A percentile compares a stretch with the other conserved stretches of the same genome.
Conservation (phyloP, 306 rosid genomes). For the Cicer arietinum region DNA sequence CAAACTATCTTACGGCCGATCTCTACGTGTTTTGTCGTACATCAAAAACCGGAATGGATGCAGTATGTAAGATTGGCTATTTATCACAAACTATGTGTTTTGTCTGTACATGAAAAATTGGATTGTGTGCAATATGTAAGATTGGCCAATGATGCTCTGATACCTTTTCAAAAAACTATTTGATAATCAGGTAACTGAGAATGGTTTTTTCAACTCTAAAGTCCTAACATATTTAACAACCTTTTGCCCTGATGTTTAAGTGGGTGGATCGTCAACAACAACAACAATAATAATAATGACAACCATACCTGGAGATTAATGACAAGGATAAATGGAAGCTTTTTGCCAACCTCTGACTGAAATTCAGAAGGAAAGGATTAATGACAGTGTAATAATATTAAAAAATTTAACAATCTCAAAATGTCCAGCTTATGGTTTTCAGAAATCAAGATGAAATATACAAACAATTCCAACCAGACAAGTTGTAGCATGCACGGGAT, state of each 20-base stretch:
- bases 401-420: conserved; percentile 29
- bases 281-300: conserved; percentile 9
- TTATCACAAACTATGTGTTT: not conserved
- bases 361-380: conserved; percentile 52
- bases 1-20: not conserved
- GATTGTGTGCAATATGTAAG: not conserved
- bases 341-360: conserved; percentile 89
- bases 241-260: conserved; percentile 11
- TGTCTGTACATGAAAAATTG: not conserved
- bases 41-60: not conserved
- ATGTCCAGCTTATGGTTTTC: conserved; percentile 19
- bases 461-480: conserved; percentile 27
- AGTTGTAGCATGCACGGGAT: conserved; percentile 28
- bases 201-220: conserved; percentile 23
- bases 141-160: conserved; percentile 7
- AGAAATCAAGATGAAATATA: conserved; percentile 32
- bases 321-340: conserved; percentile 83
- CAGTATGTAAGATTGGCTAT: not conserved
- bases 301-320: conserved; percentile 89
- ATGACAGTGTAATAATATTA: conserved; percentile 6
- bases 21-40: not conserved
- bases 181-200: conserved; percentile 20
- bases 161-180: conserved; percentile 42
- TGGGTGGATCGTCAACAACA: conserved; percentile 3
- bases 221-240: conserved; percentile 17